These are phyloP conservation scores for Gomphus bonarii DNA, from an alignment of 1,284 basidiomycete species.

Conservation along the genomic window DNA sequence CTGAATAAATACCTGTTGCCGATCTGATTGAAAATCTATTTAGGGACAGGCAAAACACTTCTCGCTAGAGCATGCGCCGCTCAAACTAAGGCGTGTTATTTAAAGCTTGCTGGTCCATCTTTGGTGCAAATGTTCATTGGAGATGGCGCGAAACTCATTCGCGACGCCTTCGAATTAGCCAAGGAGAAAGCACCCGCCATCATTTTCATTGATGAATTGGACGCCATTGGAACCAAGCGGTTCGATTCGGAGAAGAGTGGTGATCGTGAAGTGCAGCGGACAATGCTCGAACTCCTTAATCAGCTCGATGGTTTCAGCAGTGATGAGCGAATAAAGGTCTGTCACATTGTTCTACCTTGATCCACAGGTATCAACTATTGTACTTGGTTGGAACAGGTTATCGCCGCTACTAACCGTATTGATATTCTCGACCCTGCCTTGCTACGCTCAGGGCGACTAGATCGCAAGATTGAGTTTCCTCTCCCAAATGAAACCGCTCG, in stretches of 20 bases:
- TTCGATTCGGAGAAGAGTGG: conserved; percentile 75
- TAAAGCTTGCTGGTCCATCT: conserved; percentile 71
- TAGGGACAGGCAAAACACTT: conserved; percentile 74
- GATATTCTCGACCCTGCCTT: conserved; percentile 87
- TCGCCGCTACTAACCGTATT: conserved; percentile 97
- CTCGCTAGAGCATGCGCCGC: conserved; percentile 72
- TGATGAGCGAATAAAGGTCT: conserved; percentile 92
- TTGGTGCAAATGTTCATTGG: conserved; percentile 81
- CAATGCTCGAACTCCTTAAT: conserved; percentile 73
- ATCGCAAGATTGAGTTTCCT: conserved; percentile 77
- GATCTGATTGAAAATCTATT: not conserved
- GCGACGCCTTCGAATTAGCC: conserved; percentile 69
- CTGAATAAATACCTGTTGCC: not conserved
- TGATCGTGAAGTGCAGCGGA: conserved; percentile 72
- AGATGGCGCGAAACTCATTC: conserved; percentile 71
- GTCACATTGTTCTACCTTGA: conserved; percentile 13
- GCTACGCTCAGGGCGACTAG: conserved; percentile 65
- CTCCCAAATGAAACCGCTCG: conserved; percentile 67
- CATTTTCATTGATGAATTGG: conserved; percentile 77
- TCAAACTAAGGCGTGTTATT: conserved; percentile 74
- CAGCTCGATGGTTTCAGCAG: conserved; percentile 78
- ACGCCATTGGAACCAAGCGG: conserved; percentile 74
- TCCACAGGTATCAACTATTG: conserved; percentile 3
- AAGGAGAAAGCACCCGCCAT: conserved; percentile 74
- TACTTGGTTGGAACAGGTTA: conserved; percentile 54